Conservation (phyloP, 2,329 filamentous ascomycete genomes). For the Clarireedia paspali region DNA sequence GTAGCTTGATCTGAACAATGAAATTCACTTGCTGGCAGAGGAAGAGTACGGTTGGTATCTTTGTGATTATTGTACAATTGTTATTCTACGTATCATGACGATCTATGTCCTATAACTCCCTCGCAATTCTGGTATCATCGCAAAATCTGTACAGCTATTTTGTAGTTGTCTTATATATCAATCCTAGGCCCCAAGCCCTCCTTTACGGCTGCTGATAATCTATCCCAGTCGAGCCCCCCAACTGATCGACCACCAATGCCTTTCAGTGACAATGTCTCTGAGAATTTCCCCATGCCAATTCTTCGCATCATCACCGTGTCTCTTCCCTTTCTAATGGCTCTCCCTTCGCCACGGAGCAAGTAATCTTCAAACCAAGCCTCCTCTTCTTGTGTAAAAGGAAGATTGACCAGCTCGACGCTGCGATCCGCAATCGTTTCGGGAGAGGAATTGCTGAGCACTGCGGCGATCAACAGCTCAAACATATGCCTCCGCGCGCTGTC, state of each 20-base stretch:
- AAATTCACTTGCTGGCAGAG: background rate
- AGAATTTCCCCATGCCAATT: constrained; percentile 57
- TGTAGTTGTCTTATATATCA: background rate
- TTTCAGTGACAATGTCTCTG: constrained; percentile 39
- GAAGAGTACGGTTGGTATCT: background rate
- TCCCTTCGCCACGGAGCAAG: constrained; percentile 57
- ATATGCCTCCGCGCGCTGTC: constrained; percentile 53
- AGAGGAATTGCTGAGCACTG: constrained; percentile 40
- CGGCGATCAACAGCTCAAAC: constrained; percentile 57
- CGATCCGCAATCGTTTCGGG: constrained; percentile 41
- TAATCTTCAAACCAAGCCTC: constrained; percentile 68
- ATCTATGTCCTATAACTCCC: background rate
- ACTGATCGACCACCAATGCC: constrained; percentile 23
- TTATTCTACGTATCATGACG: background rate
- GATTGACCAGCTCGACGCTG: constrained; percentile 61
- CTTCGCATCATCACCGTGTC: constrained; percentile 69
- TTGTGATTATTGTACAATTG: background rate
- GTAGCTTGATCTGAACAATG: background rate
- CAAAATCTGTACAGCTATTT: background rate
- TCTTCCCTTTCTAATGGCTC: constrained; percentile 54
- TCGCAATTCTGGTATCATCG: constrained; percentile 12
- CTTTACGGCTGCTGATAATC: constrained; percentile 22
- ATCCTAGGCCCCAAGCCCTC: constrained; percentile 26
- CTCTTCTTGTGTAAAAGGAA: constrained; percentile 65
- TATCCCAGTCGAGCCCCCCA: constrained; percentile 26